Percentiles rank a stretch among this genome's conserved stretches.
These are phyloP conservation scores for Auricularia cornea DNA, from an alignment of 768 basidiomycete genomes.

Conservation along the genomic window DNA sequence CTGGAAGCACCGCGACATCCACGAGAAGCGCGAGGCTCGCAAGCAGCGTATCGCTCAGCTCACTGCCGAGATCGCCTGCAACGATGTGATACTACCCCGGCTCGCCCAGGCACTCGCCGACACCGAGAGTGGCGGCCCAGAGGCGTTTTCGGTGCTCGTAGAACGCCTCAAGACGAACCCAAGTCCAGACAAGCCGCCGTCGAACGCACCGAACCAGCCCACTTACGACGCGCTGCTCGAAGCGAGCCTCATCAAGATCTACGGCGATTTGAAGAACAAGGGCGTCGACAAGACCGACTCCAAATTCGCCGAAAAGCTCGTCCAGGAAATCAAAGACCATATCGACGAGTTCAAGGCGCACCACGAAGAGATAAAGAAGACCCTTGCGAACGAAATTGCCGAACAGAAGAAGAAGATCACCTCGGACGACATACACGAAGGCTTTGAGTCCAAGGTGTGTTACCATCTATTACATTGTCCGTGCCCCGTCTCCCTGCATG, in stretches of 20 bases:
- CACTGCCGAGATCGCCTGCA: slow-evolving; percentile 73
- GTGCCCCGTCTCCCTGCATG: too few relatives aligned
- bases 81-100: slow-evolving; percentile 67
- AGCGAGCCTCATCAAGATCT: slow-evolving; percentile 63
- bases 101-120: slow-evolving; percentile 47
- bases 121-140: slow-evolving; percentile 30
- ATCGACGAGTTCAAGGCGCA: slow-evolving; percentile 56
- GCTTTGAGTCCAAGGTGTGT: slow-evolving; percentile 68
- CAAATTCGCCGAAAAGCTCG: slow-evolving; percentile 47
- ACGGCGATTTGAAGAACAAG: slow-evolving; percentile 53
- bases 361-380: slow-evolving; percentile 50
- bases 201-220: slow-evolving; percentile 55
- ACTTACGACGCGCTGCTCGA: slow-evolving; percentile 92
- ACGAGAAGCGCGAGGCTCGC: slow-evolving; percentile 86
- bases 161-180: slow-evolving; percentile 68
- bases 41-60: slow-evolving; percentile 68
- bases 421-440: slow-evolving; percentile 86
- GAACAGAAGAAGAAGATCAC: slow-evolving; percentile 93
- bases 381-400: slow-evolving; percentile 52
- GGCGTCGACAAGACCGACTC: slow-evolving; percentile 52
- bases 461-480: not conserved
- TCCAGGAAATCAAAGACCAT: slow-evolving; percentile 57
- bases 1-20: slow-evolving; percentile 98
- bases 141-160: slow-evolving; percentile 61
- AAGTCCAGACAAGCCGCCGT: slow-evolving; percentile 64